Conservation (phyloP, 345 rosid species). For the Syzygium aromaticum region DNA sequence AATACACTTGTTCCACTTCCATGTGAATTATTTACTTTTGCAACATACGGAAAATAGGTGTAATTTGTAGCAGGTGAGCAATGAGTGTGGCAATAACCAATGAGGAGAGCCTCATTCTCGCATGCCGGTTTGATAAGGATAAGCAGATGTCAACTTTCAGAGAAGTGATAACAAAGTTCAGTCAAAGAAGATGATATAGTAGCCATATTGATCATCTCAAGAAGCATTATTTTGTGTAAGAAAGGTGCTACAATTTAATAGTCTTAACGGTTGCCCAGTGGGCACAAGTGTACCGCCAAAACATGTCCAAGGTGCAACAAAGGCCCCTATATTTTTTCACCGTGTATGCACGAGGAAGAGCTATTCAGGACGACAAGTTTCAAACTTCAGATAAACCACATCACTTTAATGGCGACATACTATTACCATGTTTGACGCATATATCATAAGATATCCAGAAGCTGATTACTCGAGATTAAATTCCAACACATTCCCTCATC, state of each 20-base stretch:
- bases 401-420: neutral
- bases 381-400: neutral
- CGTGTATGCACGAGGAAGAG: neutral
- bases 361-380: neutral
- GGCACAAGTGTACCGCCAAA: neutral
- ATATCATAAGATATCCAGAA: neutral
- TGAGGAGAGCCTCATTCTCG: neutral
- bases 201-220: neutral
- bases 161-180: neutral
- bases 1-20: neutral
- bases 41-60: neutral
- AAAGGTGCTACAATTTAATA: neutral
- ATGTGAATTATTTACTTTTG: neutral
- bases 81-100: neutral
- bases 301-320: neutral
- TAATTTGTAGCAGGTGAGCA: neutral
- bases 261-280: neutral
- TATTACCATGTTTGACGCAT: neutral
- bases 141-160: neutral
- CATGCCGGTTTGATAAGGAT: neutral
- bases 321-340: neutral
- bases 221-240: neutral
- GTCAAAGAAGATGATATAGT: neutral
- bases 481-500: neutral
- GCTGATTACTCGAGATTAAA: neutral